These are phyloP conservation scores for Penicillium odoratum DNA, from an alignment of 495 filamentous ascomycete species.

Conservation along the genomic window DNA sequence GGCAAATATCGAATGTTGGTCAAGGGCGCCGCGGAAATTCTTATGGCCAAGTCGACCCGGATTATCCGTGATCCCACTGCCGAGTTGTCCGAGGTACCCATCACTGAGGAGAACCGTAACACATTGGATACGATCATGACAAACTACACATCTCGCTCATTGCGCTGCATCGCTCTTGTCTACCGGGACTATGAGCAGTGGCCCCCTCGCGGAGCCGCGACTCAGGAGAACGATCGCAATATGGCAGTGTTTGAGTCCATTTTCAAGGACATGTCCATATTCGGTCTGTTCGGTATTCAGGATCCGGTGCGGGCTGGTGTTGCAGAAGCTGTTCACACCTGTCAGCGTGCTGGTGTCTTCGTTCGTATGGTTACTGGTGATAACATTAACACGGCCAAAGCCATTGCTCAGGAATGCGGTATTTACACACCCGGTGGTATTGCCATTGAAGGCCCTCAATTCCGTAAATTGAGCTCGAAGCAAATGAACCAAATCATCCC, in stretches of 20 bases:
- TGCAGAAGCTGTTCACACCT: constrained; percentile 70
- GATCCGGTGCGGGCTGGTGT: constrained; percentile 82
- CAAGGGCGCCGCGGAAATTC: constrained; percentile 88
- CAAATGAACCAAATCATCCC: constrained; percentile 74
- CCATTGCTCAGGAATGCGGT: constrained; percentile 81
- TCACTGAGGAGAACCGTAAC: constrained; percentile 60
- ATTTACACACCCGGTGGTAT: constrained; percentile 74
- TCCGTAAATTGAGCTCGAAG: constrained; percentile 64
- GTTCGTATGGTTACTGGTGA: constrained; percentile 94
- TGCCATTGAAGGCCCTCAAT: constrained; percentile 80
- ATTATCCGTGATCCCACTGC: constrained; percentile 71
- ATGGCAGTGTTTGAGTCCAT: constrained; percentile 78
- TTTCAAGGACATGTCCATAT: constrained; percentile 73
- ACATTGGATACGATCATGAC: constrained; percentile 66
- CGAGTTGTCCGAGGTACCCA: constrained; percentile 50
- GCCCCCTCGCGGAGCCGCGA: constrained; percentile 71
- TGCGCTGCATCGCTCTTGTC: constrained; percentile 82
- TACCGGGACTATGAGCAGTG: constrained; percentile 89
- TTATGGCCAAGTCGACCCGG: constrained; percentile 68
- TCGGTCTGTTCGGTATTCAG: constrained; percentile 83
- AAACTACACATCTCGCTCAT: constrained; percentile 74
- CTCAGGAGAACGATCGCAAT: constrained; percentile 64
- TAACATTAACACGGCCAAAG: constrained; percentile 80
- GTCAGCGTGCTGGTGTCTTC: constrained; percentile 75
- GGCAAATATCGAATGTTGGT: constrained; percentile 72